Evolutionary conservation across 352 stramenopile genomes (phyloP).

Genomic region (Globisporangium viniferum): DNA sequence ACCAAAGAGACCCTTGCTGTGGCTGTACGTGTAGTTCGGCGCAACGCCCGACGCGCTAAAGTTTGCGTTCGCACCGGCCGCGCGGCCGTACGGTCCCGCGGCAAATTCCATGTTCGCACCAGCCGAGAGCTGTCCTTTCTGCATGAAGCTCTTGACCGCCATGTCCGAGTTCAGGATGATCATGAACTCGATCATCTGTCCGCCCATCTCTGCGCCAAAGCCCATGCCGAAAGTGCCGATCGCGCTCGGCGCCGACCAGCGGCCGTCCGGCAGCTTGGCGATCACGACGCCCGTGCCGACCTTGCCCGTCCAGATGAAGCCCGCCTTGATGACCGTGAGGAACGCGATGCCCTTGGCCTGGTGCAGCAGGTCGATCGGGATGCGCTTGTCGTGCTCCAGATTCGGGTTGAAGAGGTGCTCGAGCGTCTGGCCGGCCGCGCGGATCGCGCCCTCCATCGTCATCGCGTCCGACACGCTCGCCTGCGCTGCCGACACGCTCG

Average conservation of each 20-base stretch:
- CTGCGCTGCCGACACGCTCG: constrained; percentile 27
- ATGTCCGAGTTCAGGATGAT: constrained; percentile 93
- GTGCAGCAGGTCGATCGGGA: constrained; percentile 89
- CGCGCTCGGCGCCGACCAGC: constrained; percentile 93
- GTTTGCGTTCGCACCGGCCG: constrained; percentile 72
- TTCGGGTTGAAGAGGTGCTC: constrained; percentile 90
- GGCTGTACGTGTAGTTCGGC: constrained; percentile 87
- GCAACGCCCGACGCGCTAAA: constrained; percentile 70
- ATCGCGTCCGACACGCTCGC: constrained; percentile 63
- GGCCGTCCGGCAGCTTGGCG: constrained; percentile 90
- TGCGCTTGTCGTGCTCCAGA: constrained; percentile 82
- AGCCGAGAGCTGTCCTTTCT: constrained; percentile 79
- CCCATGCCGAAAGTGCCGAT: constrained; percentile 92
- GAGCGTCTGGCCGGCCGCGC: constrained; percentile 86
- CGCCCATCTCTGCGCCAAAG: constrained; percentile 73
- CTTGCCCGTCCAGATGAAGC: constrained; percentile 85
- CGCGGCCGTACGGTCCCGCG: constrained; percentile 73
- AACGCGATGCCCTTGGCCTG: constrained; percentile 90
- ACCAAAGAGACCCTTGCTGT: constrained; percentile 86
- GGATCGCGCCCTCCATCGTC: constrained; percentile 89
- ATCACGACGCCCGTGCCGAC: constrained; percentile 92
- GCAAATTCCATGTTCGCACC: constrained; percentile 83
- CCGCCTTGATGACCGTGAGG: constrained; percentile 90
- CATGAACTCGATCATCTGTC: constrained; percentile 85
- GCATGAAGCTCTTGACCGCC: constrained; percentile 90